Percentiles rank a stretch among this genome's conserved stretches.
phyloP scores from a whole-genome alignment of 148 eudicot species.

The Suaeda aralocaspica region DNA sequence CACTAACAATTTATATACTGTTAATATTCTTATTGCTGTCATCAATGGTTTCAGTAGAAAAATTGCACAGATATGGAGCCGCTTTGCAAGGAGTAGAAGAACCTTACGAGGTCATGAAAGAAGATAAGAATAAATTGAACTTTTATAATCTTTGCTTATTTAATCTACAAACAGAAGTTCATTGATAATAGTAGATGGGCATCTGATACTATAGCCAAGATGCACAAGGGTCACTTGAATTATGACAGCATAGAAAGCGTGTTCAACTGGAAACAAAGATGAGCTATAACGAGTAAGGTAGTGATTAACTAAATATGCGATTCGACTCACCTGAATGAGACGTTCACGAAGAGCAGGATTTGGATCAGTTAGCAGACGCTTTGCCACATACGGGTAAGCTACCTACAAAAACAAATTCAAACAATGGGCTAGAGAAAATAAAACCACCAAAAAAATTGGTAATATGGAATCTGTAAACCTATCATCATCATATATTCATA shows the following conservation, averaged over 20 bases:
- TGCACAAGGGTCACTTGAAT: neutral
- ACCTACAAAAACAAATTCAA: slow-evolving; percentile 42
- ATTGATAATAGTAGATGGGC: neutral
- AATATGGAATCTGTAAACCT: neutral
- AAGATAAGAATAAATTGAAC: no score
- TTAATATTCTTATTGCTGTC: neutral
- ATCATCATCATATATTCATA: neutral
- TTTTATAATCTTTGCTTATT: no score
- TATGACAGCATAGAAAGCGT: neutral
- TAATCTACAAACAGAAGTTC: neutral
- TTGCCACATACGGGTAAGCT: slow-evolving; percentile 96
- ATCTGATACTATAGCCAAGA: neutral
- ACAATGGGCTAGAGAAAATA: neutral
- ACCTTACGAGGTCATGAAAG: no score
- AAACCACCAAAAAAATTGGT: neutral
- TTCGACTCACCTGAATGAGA: slow-evolving; percentile 69
- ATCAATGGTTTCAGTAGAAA: neutral
- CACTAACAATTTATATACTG: neutral
- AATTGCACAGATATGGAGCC: neutral
- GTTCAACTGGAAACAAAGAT: neutral
- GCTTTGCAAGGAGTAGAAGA: neutral
- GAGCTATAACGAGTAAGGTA: neutral
- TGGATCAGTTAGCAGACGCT: slow-evolving; percentile 96
- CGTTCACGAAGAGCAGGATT: slow-evolving; percentile 96
- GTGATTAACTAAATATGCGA: neutral